Evolutionary conservation across 2,329 filamentous ascomycete species (phyloP), one percentile per base, ranked within the genome.

Genomic region (Aspergillus fumigatus): DNA sequence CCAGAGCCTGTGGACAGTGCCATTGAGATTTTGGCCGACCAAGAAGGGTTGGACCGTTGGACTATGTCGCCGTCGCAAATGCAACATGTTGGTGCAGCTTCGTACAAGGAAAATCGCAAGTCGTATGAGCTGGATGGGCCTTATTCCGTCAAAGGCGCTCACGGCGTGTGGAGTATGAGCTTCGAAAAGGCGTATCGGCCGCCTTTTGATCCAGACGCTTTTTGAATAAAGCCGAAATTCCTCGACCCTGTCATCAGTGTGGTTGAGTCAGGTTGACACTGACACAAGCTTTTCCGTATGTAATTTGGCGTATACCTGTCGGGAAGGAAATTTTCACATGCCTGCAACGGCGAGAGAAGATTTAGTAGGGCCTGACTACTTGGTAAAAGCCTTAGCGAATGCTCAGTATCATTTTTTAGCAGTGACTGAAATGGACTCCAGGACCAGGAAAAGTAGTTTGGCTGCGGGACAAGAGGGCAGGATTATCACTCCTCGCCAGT

Each of bases 101-200:
- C 64, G 14, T 66, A 63, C 49, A 66, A 66, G 48, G 60, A 64
- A 48, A 64, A 66, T 19, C 54, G 55, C 19, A 53, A 61, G 40
- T 50, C 54, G 17, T 65, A 58, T 60, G 45, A 58, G 7, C 49
- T 55, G 35, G 52, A 63, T 23, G 62, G 62, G 6, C 57, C 59
- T 43, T 60, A 65, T 38, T 50, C 47, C 1, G 53, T 65, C n/a
- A 53, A 60, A 19, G 64, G 64, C 2, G 64, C 64, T 10, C 64
- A 66, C 49, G 64, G 64, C 0, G 63, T 66, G 17, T 65, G 63
- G 64, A 66, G 62, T 41, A 64, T 66, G 62, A 59, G 58, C 19
- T 66, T 65, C 29, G 63, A 66, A 35, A 57, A 54, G 50, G 61
- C 62, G 5, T 62, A 59, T 48, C 48, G 11, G 8, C 21, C 14